Evolutionary conservation across 2,329 filamentous ascomycete genomes (phyloP), one percentile per base, ranked within the genome.

Genomic region (Mycosphaerella arachidis): DNA sequence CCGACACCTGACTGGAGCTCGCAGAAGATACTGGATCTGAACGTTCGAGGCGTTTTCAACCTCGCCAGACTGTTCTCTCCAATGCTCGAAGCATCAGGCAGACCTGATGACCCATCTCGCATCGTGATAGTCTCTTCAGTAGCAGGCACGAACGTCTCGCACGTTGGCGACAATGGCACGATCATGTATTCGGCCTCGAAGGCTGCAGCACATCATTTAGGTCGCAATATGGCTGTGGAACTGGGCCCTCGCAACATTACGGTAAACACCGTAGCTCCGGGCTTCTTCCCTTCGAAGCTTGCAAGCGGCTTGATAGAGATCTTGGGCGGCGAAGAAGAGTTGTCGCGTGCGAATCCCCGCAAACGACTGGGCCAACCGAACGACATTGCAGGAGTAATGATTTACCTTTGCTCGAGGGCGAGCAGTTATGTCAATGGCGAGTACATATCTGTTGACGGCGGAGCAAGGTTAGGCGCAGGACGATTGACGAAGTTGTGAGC

Each of bases 11-110:
- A 94, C 76, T 77, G 79, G 48, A 89, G 87, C 16, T 93, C 94
- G 74, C 84, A 85, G 67, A 94, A 93, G 78, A 90, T 96, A 64
- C 89, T 96, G 85, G 90, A 95, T 76, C 79, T 93, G 70, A 97
- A 97, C 72, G 91, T 96, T 57, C 90, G 91, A 77, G 87, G 86
- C 69, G 90, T 97, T 31, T 97, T 96, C 77, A 68, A 68, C 30
- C 55, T 68, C 12, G 67, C 63, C 40, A 53, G 66, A 1, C 48
- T 67, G 2, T 92, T 96, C 72, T 82, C 88, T 10, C 91, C 92
- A 1, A 78, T 96, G 50, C 84, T 97, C 16, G 74, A 85, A 69
- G 80, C 80, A 70, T 77, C 79, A 8, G 89, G 84, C 1, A 81
- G 80, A 0, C 63, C 80, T 16, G 79, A 82, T 18, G 84, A 91